phyloP scores from a whole-genome alignment of 2,329 filamentous ascomycete species.

The Colletotrichum shisoi region DNA sequence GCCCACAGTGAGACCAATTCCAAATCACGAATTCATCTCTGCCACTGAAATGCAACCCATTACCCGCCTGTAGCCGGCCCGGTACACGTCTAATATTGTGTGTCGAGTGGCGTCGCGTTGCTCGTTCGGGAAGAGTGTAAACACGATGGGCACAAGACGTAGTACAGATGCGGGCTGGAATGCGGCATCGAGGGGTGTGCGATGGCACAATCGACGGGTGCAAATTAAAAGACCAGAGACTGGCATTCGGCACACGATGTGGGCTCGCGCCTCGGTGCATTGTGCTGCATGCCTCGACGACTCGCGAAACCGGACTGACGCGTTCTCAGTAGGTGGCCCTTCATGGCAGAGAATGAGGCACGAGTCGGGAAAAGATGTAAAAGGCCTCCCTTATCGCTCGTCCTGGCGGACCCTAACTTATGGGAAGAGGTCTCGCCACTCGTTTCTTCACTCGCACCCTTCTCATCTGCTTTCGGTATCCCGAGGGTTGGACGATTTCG shows the following conservation, averaged over 20 bases:
- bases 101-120: constrained; percentile 15
- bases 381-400: constrained; percentile 32
- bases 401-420: constrained; percentile 26
- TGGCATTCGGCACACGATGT: constrained; percentile 25
- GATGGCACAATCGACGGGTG: constrained; percentile 27
- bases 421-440: constrained; percentile 35
- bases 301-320: constrained; percentile 7
- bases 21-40: constrained; percentile 15
- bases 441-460: constrained; percentile 10
- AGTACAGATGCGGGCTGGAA: constrained; percentile 13
- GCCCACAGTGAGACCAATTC: constrained; percentile 23
- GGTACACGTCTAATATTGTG: not conserved
- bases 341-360: constrained; percentile 10
- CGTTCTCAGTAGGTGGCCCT: constrained; percentile 24
- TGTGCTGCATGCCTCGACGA: constrained; percentile 22
- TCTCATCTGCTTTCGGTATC: constrained; percentile 11
- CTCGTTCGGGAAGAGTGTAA: constrained; percentile 14
- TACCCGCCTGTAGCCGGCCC: too few relatives aligned
- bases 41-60: constrained; percentile 21
- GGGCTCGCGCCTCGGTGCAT: constrained; percentile 19
- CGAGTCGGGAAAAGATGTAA: constrained; percentile 21
- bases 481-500: constrained; percentile 6
- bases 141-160: constrained; percentile 21
- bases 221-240: constrained; percentile 26
- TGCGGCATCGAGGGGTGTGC: constrained; percentile 14